These are phyloP conservation scores for Flaveria brownii DNA, from an alignment of 129 eudicot species.

Conservation along the genomic window DNA sequence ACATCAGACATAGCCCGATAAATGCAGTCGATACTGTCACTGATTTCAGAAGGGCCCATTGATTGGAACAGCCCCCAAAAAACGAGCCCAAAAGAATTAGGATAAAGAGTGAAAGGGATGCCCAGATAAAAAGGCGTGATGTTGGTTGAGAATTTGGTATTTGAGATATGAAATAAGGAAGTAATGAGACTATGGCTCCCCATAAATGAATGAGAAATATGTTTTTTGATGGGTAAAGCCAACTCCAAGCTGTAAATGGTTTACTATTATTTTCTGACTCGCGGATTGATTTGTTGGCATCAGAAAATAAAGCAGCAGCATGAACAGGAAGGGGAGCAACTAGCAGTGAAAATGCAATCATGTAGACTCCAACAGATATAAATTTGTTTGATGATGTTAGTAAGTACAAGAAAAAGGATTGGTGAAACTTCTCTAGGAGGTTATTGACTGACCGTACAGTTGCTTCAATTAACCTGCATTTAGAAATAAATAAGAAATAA, in stretches of 20 bases:
- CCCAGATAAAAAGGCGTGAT: constrained; percentile 53
- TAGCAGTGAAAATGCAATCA: constrained; percentile 88
- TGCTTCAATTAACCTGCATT: constrained; percentile 88
- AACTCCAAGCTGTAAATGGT: constrained; percentile 58
- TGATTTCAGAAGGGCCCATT: constrained; percentile 78
- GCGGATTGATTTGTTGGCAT: constrained; percentile 38
- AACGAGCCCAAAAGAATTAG: constrained; percentile 32
- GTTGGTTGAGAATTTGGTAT: constrained; percentile 53
- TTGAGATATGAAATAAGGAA: constrained; percentile 62
- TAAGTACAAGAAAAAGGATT: constrained; percentile 90
- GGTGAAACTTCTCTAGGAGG: constrained; percentile 97
- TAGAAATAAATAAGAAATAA: neutral
- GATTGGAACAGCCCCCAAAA: constrained; percentile 40
- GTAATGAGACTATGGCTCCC: constrained; percentile 71
- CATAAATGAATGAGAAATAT: constrained; percentile 71
- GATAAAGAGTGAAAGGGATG: constrained; percentile 43
- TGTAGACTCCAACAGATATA: constrained; percentile 94
- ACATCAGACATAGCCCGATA: constrained; percentile 84
- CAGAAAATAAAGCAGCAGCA: constrained; percentile 81
- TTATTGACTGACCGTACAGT: constrained; percentile 76
- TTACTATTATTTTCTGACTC: constrained; percentile 28
- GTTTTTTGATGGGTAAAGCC: constrained; percentile 81
- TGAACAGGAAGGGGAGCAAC: constrained; percentile 86
- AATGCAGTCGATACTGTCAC: constrained; percentile 71
- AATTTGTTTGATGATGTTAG: constrained; percentile 79